These are phyloP conservation scores for Climacium dendroides DNA, from an alignment of 225 moss, liverwort and hornwort species.

Conservation along the genomic window DNA sequence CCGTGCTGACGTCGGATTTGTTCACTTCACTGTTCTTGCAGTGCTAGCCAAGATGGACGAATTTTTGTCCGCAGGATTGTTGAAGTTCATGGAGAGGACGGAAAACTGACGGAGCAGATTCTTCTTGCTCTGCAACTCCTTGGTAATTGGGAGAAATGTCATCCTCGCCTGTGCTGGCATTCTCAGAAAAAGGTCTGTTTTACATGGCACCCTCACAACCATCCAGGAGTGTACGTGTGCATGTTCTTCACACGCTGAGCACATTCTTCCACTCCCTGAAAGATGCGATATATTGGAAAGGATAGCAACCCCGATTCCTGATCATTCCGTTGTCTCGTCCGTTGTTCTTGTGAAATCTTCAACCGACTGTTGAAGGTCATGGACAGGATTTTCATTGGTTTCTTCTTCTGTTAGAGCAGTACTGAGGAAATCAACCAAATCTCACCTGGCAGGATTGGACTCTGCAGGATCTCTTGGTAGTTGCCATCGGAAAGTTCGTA, in stretches of 20 bases:
- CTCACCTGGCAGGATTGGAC: not conserved
- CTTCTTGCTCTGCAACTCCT: constrained; percentile 65
- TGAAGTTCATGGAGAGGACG: constrained; percentile 61
- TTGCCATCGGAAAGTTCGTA: constrained; percentile 74
- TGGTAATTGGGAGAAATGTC: constrained; percentile 79
- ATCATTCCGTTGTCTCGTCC: not conserved
- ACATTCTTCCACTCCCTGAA: not conserved
- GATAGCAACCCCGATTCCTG: not conserved
- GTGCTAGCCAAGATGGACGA: constrained; percentile 82
- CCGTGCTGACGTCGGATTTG: not conserved
- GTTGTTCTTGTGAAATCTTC: not conserved
- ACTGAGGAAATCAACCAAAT: not conserved
- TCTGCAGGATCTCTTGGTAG: constrained; percentile 70
- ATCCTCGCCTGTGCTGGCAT: constrained; percentile 96
- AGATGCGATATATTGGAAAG: not conserved
- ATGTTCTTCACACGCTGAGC: not conserved
- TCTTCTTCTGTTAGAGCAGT: not conserved
- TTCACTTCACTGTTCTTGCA: constrained; percentile 18
- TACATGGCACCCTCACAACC: not conserved
- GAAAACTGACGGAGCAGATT: constrained; percentile 62
- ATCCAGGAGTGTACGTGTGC: not conserved
- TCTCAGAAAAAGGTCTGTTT: constrained; percentile 62
- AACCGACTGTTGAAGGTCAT: not conserved
- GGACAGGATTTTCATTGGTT: not conserved
- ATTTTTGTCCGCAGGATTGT: constrained; percentile 72